Percentiles rank a stretch among this genome's conserved stretches.
phyloP scores from a whole-genome alignment of 139 green algal genomes.

The Auxenochlorella pyrenoidosa region DNA sequence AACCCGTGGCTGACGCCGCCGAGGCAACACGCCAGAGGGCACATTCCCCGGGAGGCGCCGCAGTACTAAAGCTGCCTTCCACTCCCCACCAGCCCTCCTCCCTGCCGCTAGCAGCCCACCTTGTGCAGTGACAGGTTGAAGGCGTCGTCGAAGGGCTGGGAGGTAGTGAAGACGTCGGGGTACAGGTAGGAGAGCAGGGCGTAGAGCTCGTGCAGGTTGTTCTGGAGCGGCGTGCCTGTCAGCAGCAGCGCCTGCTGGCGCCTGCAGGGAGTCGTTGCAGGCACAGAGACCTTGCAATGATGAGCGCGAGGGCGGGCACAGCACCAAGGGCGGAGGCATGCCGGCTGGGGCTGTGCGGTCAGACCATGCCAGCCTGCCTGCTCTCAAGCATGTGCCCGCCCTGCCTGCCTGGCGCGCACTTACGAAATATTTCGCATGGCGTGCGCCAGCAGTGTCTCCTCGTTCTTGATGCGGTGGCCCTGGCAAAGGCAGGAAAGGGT shows the following conservation, averaged over 20 bases:
- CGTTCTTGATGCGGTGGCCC: slow-evolving; percentile 60
- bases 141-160: slow-evolving; percentile 79
- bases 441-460: slow-evolving; percentile 50
- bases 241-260: slow-evolving; percentile 56
- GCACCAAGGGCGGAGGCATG: neutral
- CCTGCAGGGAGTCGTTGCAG: neutral
- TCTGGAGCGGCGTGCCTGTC: slow-evolving; percentile 73
- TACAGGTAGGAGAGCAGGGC: slow-evolving; percentile 80
- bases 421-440: slow-evolving; percentile 50
- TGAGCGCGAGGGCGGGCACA: neutral
- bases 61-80: too few relatives aligned
- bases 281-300: too few relatives aligned
- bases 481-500: neutral
- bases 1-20: too few relatives aligned
- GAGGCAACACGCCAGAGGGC: too few relatives aligned
- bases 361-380: too few relatives aligned
- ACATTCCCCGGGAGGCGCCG: too few relatives aligned
- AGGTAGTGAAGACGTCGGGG: slow-evolving; percentile 80
- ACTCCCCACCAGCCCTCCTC: too few relatives aligned
- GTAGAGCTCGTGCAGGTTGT: slow-evolving; percentile 85
- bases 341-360: too few relatives aligned
- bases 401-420: neutral
- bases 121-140: slow-evolving; percentile 74
- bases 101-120: slow-evolving; percentile 35
- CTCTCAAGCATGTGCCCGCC: too few relatives aligned